These are phyloP conservation scores for Torulaspora gathmanii DNA, from an alignment of 805 yeast species.

Conservation along the genomic window DNA sequence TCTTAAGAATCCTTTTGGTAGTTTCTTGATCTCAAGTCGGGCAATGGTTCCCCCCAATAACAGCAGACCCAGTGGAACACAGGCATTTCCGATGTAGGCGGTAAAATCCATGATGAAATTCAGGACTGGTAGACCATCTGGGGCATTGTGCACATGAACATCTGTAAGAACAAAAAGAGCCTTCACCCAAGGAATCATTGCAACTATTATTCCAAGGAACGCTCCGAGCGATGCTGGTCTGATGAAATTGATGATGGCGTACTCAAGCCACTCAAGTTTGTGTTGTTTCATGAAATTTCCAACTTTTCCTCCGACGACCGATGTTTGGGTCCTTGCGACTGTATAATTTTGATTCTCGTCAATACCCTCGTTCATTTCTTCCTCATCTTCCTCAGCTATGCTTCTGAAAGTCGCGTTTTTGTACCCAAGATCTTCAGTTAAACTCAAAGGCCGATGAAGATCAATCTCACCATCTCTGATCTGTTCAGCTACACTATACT, in stretches of 20 bases:
- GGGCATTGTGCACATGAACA: slow-evolving; percentile 62
- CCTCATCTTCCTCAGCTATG: slow-evolving; percentile 6
- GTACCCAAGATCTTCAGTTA: slow-evolving; percentile 30
- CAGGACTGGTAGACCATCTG: slow-evolving; percentile 78
- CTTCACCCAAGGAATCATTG: slow-evolving; percentile 85
- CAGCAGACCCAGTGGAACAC: slow-evolving; percentile 81
- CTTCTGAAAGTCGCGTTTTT: slow-evolving; percentile 16
- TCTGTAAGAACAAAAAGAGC: slow-evolving; percentile 57
- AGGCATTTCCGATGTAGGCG: slow-evolving; percentile 75
- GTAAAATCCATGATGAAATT: slow-evolving; percentile 82
- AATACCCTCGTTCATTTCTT: neutral
- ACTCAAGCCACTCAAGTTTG: slow-evolving; percentile 35
- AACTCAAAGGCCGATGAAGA: slow-evolving; percentile 28
- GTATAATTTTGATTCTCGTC: neutral
- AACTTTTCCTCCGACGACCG: neutral
- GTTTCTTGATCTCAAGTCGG: slow-evolving; percentile 51
- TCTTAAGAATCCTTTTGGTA: slow-evolving; percentile 60
- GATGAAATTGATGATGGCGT: slow-evolving; percentile 45
- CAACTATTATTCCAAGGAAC: slow-evolving; percentile 56
- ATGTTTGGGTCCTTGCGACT: neutral
- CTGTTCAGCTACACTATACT: slow-evolving; percentile 36
- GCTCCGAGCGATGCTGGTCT: slow-evolving; percentile 73
- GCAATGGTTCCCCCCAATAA: slow-evolving; percentile 86
- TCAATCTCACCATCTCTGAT: slow-evolving; percentile 33
- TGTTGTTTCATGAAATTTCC: slow-evolving; percentile 26